Conservation (phyloP, 1,284 basidiomycete species). For the Cerioporus squamosus region DNA sequence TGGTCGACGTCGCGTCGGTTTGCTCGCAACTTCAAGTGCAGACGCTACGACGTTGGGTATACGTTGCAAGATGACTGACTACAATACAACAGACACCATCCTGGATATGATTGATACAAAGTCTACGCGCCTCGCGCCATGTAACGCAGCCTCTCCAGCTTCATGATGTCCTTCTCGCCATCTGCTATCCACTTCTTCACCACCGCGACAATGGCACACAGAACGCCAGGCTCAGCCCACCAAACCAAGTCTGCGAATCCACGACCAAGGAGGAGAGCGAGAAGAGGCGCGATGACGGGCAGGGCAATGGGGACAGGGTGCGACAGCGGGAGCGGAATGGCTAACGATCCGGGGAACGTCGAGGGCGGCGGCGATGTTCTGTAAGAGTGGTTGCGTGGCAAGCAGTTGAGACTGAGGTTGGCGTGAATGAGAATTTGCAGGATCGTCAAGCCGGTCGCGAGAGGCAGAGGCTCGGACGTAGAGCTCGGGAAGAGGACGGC, state of each 20-base stretch:
- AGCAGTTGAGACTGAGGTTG: conserved; percentile 23
- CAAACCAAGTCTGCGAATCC: conserved; percentile 29
- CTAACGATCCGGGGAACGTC: conserved; percentile 8
- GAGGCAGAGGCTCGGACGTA: conserved; percentile 20
- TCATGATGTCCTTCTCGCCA: conserved; percentile 24
- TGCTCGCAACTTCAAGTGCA: neutral
- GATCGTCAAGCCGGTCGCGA: conserved; percentile 20
- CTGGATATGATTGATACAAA: neutral
- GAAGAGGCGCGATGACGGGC: conserved; percentile 24
- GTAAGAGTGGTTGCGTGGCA: conserved; percentile 18
- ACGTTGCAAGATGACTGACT: neutral
- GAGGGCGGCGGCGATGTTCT: neutral
- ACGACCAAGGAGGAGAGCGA: conserved; percentile 22
- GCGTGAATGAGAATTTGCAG: conserved; percentile 29
- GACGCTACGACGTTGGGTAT: neutral
- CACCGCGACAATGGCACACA: conserved; percentile 25
- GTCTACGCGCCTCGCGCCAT: conserved; percentile 31
- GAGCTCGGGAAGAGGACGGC: conserved; percentile 22
- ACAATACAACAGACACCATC: neutral
- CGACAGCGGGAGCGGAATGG: conserved; percentile 22
- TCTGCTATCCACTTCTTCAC: conserved; percentile 28
- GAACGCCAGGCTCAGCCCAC: conserved; percentile 26
- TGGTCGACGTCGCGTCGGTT: neutral
- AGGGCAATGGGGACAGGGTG: conserved; percentile 21
- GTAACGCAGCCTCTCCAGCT: conserved; percentile 33